Evolutionary conservation across 345 rosid genomes (phyloP).

Genomic region (Citrus australasica): DNA sequence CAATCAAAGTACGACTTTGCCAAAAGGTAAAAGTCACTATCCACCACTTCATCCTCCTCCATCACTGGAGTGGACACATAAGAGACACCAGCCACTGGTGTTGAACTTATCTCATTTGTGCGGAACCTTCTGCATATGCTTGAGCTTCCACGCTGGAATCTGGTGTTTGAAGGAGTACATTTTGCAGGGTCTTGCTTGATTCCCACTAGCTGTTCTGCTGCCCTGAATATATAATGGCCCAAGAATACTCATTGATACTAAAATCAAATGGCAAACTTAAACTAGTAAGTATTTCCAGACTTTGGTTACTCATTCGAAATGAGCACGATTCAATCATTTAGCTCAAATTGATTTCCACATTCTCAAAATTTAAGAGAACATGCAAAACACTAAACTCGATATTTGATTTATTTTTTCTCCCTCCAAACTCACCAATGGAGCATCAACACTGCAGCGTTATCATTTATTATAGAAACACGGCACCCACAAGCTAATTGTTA

Average conservation of each 20-base stretch:
- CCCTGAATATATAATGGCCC: conserved; percentile 47
- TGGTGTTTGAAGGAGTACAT: conserved; percentile 86
- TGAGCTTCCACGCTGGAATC: conserved; percentile 97
- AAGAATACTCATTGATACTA: neutral
- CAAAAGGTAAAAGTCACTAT: conserved; percentile 76
- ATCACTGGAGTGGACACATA: conserved; percentile 74
- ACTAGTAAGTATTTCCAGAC: neutral
- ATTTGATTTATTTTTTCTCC: neutral
- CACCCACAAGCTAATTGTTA: neutral
- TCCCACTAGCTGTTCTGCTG: conserved; percentile 88
- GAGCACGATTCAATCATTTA: neutral
- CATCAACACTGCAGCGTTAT: neutral
- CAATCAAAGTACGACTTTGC: conserved; percentile 92
- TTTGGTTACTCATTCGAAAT: neutral
- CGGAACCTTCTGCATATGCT: conserved; percentile 81
- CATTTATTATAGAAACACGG: neutral
- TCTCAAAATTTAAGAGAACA: neutral
- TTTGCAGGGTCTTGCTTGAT: conserved; percentile 90
- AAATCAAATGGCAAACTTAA: neutral
- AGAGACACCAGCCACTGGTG: conserved; percentile 69
- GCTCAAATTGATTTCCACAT: neutral
- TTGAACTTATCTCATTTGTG: conserved; percentile 65
- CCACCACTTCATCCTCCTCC: conserved; percentile 77
- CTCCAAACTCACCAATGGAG: neutral
- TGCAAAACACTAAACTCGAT: too few relatives aligned